These are phyloP conservation scores for Blastobotrys malaysiensis DNA, from an alignment of 1,139 yeast genomes.

Conservation along the genomic window DNA sequence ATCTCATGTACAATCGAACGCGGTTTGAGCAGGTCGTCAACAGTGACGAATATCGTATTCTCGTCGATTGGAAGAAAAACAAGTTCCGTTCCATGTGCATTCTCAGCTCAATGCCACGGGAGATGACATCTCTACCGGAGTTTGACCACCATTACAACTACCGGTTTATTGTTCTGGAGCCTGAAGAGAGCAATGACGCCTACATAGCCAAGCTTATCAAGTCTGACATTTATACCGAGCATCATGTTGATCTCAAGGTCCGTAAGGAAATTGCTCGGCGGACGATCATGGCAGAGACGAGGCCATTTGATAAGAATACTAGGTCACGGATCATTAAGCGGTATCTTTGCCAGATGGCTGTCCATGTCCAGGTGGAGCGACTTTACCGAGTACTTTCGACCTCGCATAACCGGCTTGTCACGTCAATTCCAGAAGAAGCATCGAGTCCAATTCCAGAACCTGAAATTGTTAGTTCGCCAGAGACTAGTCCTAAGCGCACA, in stretches of 20 bases:
- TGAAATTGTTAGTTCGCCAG: not conserved
- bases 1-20: constrained; percentile 45
- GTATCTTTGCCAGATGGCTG: constrained; percentile 49
- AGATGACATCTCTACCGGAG: constrained; percentile 26
- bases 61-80: constrained; percentile 60
- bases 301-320: constrained; percentile 36
- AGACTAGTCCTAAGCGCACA: not conserved
- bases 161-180: constrained; percentile 41
- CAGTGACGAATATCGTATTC: constrained; percentile 53
- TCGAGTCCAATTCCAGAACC: not conserved
- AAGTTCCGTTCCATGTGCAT: constrained; percentile 57
- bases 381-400: constrained; percentile 42
- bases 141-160: constrained; percentile 19
- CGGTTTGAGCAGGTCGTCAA: constrained; percentile 42
- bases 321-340: constrained; percentile 43
- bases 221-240: constrained; percentile 52
- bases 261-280: constrained; percentile 1
- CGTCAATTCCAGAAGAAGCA: not conserved
- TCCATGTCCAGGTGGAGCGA: constrained; percentile 57
- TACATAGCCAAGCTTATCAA: constrained; percentile 39
- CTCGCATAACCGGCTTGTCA: not conserved
- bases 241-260: constrained; percentile 29
- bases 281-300: not conserved
- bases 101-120: constrained; percentile 43
- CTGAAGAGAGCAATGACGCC: constrained; percentile 41